Conservation (phyloP, 202 grass and related monocot genomes). For the Schoenoplectus tabernaemontani region DNA sequence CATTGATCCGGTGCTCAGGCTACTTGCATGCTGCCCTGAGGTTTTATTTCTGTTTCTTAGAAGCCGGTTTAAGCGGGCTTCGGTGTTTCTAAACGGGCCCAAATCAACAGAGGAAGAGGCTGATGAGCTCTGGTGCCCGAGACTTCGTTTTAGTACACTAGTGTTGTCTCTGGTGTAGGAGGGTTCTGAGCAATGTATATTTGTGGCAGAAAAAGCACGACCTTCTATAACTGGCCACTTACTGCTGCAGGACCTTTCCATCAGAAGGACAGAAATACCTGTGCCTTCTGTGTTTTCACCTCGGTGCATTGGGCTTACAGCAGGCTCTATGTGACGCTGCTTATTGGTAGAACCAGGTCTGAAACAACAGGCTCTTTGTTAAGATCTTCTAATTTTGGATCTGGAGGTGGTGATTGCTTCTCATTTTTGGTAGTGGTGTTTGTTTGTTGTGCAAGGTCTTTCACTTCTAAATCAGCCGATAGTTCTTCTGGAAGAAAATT, state of each 20-base stretch:
- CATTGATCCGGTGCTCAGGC: conserved; percentile 49
- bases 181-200: conserved; percentile 64
- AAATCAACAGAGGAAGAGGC: conserved; percentile 78
- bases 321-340: conserved; percentile 33
- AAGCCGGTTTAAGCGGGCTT: conserved; percentile 33
- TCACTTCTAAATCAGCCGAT: background rate
- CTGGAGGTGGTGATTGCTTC: background rate
- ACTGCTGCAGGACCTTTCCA: conserved; percentile 59
- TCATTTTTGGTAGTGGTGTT: background rate
- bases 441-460: background rate
- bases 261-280: conserved; percentile 72
- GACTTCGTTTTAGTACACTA: conserved; percentile 52
- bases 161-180: conserved; percentile 59
- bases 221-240: conserved; percentile 64
- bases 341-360: conserved; percentile 14
- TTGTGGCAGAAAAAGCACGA: conserved; percentile 38
- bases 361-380: background rate
- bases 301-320: conserved; percentile 9
- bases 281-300: conserved; percentile 44
- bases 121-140: conserved; percentile 61
- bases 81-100: conserved; percentile 55
- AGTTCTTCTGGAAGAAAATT: background rate
- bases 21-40: conserved; percentile 42
- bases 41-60: conserved; percentile 47
- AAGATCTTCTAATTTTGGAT: conserved; percentile 5